A percentile compares a stretch with the other conserved stretches of the same genome.
phyloP scores from a whole-genome alignment of 202 grass and related monocot species.

The Saccharum hybrid region DNA sequence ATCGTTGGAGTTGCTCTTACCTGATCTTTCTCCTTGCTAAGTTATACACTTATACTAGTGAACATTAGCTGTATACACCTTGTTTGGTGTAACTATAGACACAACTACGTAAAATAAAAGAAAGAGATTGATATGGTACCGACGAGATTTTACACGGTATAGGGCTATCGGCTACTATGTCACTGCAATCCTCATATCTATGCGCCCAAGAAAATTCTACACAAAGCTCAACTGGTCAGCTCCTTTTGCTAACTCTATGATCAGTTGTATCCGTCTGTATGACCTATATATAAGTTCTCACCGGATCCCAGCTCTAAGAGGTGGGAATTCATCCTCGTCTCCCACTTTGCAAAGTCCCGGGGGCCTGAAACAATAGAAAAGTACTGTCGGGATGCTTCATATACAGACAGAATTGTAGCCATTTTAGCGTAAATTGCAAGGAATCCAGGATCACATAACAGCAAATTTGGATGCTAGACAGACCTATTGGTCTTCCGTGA shows the following conservation, averaged over 20 bases:
- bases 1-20: too few species aligned
- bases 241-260: conserved; percentile 44
- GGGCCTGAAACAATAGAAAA: conserved; percentile 52
- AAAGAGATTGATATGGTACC: not conserved
- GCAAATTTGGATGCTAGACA: not conserved
- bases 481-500: not conserved
- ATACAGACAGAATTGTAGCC: not conserved
- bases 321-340: conserved; percentile 78
- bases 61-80: conserved; percentile 36
- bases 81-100: conserved; percentile 27
- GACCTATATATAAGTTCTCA: conserved; percentile 43
- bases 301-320: conserved; percentile 49
- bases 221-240: conserved; percentile 61
- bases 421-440: not conserved
- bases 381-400: not conserved
- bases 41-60: conserved; percentile 19
- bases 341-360: conserved; percentile 56
- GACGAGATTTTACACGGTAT: conserved; percentile 37
- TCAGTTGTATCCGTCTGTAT: conserved; percentile 48
- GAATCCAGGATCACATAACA: not conserved
- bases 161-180: conserved; percentile 5
- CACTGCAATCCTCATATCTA: conserved; percentile 24
- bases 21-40: conserved; percentile 13
- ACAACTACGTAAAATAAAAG: not conserved
- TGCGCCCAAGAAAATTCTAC: conserved; percentile 31